phyloP scores from a whole-genome alignment of 306 rosid genomes.

The Cucurbita argyrosperma region DNA sequence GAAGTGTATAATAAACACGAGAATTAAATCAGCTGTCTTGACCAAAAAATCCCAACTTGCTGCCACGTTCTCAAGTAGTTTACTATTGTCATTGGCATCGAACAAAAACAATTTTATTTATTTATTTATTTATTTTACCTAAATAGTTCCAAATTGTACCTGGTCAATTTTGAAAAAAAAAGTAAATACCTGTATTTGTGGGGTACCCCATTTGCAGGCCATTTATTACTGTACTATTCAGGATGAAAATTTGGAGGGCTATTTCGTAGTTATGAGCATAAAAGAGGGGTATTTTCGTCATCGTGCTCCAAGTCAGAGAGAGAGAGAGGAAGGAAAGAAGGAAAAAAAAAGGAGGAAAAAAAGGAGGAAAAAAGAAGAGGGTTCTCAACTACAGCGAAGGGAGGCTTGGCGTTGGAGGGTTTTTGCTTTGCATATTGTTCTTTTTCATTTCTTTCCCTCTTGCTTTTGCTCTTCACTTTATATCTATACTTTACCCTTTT shows the following conservation, averaged over 20 bases:
- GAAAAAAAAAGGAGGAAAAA: too few species aligned
- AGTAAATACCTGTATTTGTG: too few species aligned
- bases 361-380: constrained; percentile 8
- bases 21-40: too few species aligned
- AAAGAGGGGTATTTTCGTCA: constrained; percentile 11
- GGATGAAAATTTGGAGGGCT: neutral
- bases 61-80: too few species aligned
- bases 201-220: neutral
- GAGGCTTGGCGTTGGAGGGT: constrained; percentile 16
- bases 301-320: neutral
- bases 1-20: too few species aligned
- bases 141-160: too few species aligned
- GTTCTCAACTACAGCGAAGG: constrained; percentile 15
- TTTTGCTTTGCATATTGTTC: constrained; percentile 33
- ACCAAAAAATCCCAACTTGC: too few species aligned
- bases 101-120: too few species aligned
- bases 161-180: too few species aligned
- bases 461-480: constrained; percentile 37
- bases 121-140: too few species aligned
- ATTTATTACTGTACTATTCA: neutral
- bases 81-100: too few species aligned
- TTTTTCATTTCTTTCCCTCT: constrained; percentile 5
- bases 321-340: neutral
- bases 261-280: constrained; percentile 1
- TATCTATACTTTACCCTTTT: constrained; percentile 41